Percentiles rank a stretch among this genome's conserved stretches.
Conservation (phyloP, 2,329 filamentous ascomycete species). For the Nectriaceae sp. region DNA sequence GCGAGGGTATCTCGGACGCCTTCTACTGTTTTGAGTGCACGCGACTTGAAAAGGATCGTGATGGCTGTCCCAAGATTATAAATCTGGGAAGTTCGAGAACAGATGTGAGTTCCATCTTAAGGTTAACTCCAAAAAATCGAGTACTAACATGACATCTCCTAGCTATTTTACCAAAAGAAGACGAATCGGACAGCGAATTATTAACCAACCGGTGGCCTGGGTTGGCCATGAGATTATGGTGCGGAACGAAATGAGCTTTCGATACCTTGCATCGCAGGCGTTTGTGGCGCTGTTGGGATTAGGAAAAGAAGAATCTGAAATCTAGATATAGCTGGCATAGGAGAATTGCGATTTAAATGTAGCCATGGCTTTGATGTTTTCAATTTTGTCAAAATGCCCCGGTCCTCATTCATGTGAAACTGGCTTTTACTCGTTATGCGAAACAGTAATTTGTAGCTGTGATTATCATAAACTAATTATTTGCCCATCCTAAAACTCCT, state of each 20-base stretch:
- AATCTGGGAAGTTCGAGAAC: constrained; percentile 95
- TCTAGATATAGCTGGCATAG: constrained; percentile 15
- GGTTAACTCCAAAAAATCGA: constrained; percentile 25
- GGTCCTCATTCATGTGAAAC: too few relatives aligned
- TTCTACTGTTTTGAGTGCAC: constrained; percentile 99
- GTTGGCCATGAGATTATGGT: constrained; percentile 40
- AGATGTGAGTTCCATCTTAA: constrained; percentile 61
- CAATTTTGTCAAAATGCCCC: too few relatives aligned
- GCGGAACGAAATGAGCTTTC: constrained; percentile 14
- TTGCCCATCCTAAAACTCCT: constrained; percentile 15
- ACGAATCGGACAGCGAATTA: constrained; percentile 61
- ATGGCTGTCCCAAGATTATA: constrained; percentile 99
- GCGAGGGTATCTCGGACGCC: constrained; percentile 95
- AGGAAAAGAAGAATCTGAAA: constrained; percentile 11
- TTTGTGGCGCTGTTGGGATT: constrained; percentile 22
- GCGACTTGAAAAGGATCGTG: constrained; percentile 91
- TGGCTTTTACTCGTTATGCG: too few relatives aligned
- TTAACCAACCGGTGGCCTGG: constrained; percentile 52
- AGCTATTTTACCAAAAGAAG: constrained; percentile 69
- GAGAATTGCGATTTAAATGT: constrained; percentile 9
- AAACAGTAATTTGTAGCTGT: constrained; percentile 15
- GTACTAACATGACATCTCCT: constrained; percentile 33
- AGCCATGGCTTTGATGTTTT: constrained; percentile 8
- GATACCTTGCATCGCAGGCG: constrained; percentile 22
- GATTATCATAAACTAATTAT: constrained; percentile 14